Evolutionary conservation across 1,284 basidiomycete genomes (phyloP), one percentile per base, ranked within the genome.

Genomic region (Trametes pubescens): DNA sequence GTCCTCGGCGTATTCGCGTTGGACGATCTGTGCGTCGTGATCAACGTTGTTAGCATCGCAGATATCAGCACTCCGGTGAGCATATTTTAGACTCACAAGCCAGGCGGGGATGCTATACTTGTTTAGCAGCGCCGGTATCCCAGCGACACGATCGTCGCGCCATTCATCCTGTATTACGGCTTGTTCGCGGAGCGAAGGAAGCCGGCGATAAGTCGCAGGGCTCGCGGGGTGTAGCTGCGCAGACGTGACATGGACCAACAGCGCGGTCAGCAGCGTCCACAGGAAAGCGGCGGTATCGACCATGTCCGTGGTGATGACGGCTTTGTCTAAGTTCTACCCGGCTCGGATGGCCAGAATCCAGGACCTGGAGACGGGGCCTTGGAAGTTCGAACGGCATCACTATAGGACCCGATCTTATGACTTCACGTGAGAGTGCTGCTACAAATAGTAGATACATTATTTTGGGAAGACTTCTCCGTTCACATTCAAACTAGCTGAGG

Each of bases 1-100:
- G 69, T 84, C 84, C 64, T 86, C 84, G 1, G 83, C 84, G 66
- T 85, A 81, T 67, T 86, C 84, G 49, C 82, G 76, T 73, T 82
- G 80, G 64, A 77, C 77, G 68, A 85, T 77, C 83, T 84, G 64
- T 18, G 29, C 9, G 32, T 22, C n/a, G 9, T 13, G n/a, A 13
- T 22, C 10, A 47, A 21, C 2, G 21, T 1, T 11, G 21, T 38
- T 40, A 10, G 26, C n/a, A 22, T n/a, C 43, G 5, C 3, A 9
- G 8, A n/a, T 1, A 44, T 26, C 9, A 57, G 22, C 61, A 34
- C 16, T 58, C 21, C 37, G 22, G 22, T 4, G 21, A 34, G 37
- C 29, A 2, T 21, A 18, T 18, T 3, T 9, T 4, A 21, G 24
- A 71, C 78, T 56, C 59, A 82, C 82, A 47, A 83, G 74, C 82